A percentile compares a stretch with the other conserved stretches of the same genome.
phyloP scores from a whole-genome alignment of 768 basidiomycete genomes.

The Trametes cubensis region DNA sequence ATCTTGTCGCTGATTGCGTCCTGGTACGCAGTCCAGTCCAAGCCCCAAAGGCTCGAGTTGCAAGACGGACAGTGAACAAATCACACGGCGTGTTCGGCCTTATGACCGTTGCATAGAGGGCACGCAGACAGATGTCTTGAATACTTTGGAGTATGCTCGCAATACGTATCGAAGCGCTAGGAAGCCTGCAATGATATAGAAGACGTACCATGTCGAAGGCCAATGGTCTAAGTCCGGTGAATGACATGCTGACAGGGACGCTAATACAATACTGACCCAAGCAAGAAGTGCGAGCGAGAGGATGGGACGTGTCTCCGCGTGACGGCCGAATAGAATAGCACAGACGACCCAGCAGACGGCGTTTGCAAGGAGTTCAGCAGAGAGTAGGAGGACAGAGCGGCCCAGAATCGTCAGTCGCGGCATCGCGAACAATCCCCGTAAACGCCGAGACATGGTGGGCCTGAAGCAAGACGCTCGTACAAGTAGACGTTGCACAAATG shows the following conservation, averaged over 20 bases:
- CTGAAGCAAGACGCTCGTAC: not conserved
- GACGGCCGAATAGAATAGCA: conserved; percentile 60
- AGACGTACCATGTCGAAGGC: conserved; percentile 73
- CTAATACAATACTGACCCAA: conserved; percentile 64
- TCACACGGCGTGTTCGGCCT: too few species aligned
- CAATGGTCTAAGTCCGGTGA: conserved; percentile 59
- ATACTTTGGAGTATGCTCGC: too few species aligned
- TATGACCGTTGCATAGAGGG: too few species aligned
- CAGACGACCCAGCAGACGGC: conserved; percentile 72
- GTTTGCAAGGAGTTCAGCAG: conserved; percentile 61
- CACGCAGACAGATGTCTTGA: too few species aligned
- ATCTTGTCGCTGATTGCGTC: too few species aligned
- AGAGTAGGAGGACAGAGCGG: conserved; percentile 63
- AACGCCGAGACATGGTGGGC: conserved; percentile 7
- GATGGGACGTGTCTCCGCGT: conserved; percentile 50
- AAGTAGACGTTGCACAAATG: not conserved
- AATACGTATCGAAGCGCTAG: not conserved
- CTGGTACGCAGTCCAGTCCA: too few species aligned
- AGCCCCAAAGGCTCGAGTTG: too few species aligned
- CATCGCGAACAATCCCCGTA: not conserved
- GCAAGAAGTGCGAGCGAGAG: conserved; percentile 74
- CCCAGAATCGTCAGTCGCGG: conserved; percentile 66
- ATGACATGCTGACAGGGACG: not conserved
- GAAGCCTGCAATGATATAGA: not conserved
- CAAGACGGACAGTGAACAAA: too few species aligned